Conservation (phyloP, 208 protist genomes). For the Acanthamoeba castellanii region DNA sequence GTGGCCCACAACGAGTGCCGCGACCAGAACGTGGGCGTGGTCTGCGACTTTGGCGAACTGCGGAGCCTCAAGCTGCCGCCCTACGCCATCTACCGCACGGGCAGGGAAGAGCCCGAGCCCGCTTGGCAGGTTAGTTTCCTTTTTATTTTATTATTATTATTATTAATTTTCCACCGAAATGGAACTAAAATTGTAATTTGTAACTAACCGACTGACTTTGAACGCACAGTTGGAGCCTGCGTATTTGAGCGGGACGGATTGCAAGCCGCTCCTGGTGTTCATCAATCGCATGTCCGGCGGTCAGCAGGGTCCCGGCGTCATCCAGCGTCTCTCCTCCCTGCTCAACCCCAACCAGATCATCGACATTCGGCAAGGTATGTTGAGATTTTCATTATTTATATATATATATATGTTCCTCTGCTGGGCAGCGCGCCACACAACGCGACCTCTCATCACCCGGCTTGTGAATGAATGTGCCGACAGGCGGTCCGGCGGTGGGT, state of each 20-base stretch:
- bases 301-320: slow-evolving; percentile 38
- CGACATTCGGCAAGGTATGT: slow-evolving; percentile 50
- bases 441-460: neutral
- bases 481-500: slow-evolving; percentile 27
- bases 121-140: slow-evolving; percentile 1
- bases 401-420: too few species aligned
- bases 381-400: neutral
- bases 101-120: neutral
- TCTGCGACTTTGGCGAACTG: slow-evolving; percentile 32
- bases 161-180: neutral
- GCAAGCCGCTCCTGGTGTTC: slow-evolving; percentile 51
- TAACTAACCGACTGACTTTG: neutral
- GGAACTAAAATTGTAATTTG: neutral
- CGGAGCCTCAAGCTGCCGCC: slow-evolving; percentile 66
- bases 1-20: slow-evolving; percentile 66
- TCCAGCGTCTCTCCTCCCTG: slow-evolving; percentile 31
- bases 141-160: neutral
- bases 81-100: slow-evolving; percentile 40
- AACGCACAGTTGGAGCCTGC: neutral
- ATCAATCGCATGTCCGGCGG: slow-evolving; percentile 56
- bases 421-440: neutral
- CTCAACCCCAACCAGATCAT: slow-evolving; percentile 61
- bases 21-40: neutral
- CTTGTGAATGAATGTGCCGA: neutral
- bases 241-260: neutral